These are phyloP conservation scores for Flaveria ramosissima DNA, from an alignment of 129 eudicot genomes.

Conservation along the genomic window DNA sequence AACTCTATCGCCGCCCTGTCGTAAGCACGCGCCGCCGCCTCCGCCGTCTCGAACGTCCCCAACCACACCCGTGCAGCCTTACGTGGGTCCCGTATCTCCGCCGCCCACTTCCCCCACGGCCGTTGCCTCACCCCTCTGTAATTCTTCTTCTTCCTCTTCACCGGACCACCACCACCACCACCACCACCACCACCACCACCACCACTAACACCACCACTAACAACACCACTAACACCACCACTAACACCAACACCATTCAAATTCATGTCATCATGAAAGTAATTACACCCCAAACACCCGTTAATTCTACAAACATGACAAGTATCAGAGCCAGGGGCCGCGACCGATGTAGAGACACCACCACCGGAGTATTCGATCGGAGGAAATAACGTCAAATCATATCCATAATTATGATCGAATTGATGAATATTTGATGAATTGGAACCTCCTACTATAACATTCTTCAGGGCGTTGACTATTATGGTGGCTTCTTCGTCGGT, in stretches of 20 bases:
- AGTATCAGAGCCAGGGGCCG: conserved; percentile 38
- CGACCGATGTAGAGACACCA: conserved; percentile 17
- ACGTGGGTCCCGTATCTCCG: conserved; percentile 72
- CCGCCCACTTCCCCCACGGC: conserved; percentile 90
- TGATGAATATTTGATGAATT: background rate
- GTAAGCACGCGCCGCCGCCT: conserved; percentile 74
- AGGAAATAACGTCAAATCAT: conserved; percentile 23
- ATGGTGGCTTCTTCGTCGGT: conserved; percentile 48
- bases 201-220: background rate
- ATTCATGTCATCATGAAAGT: conserved; percentile 39
- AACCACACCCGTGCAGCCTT: conserved; percentile 79
- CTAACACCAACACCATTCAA: background rate
- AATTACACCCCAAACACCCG: conserved; percentile 78
- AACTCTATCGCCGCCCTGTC: conserved; percentile 69
- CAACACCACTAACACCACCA: background rate
- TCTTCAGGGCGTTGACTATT: conserved; percentile 59
- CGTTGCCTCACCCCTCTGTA: conserved; percentile 78
- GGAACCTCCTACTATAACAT: conserved; percentile 50
- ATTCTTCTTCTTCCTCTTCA: conserved; percentile 71
- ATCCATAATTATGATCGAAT: background rate
- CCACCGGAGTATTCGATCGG: background rate
- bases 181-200: background rate
- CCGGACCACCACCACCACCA: conserved; percentile 24
- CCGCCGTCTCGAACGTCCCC: conserved; percentile 78
- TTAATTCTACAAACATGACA: conserved; percentile 51